Evolutionary conservation across 345 rosid species (phyloP), one percentile per base, ranked within the genome.

Genomic region (Brassica juncea): DNA sequence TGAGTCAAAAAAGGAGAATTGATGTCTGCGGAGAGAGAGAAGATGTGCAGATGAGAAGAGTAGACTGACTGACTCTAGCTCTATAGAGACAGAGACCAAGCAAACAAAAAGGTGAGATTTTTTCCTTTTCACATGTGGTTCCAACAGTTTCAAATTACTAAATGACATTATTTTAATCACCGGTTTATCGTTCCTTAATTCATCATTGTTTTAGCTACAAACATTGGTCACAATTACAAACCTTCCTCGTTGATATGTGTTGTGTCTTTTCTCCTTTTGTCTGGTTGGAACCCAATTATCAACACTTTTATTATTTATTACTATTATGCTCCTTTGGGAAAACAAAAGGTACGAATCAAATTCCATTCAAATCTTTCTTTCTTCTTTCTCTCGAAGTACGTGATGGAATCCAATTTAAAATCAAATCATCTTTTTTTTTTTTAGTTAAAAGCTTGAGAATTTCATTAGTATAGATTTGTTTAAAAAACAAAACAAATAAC

Each of bases 1-100:
- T 19, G 21, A 72, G 78, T 76, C 81, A 76, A 81, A 72, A 54
- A 81, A 68, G 75, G 25, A 28, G 67, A 77, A 81, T 61, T 77
- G 70, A 66, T 77, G 78, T 72, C 71, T 72, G 81, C 58, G 35
- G 27, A 68, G 60, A 58, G 65, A 60, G n/a, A 23, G 16, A 11
- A 59, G 64, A 63, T 70, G 71, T 63, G 65, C 70, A 71, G 47
- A 60, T 16, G 55, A 77, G 34, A 60, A 35, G 39, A 70, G 68
- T 25, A 70, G 71, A 69, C 66, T 19, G 25, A 28, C 64, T 54
- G 25, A 54, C 57, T 49, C 55, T 44, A 44, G 15, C 15, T 5
- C 6, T 19, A 8, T 2, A 61, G 75, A 75, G 59, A 68, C 57
- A 34, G 78, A 71, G 77, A 67, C 15, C 4, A 54, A 12, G 69